These are phyloP conservation scores for Leishmania mexicana DNA, from an alignment of 208 protist species.

Conservation along the genomic window DNA sequence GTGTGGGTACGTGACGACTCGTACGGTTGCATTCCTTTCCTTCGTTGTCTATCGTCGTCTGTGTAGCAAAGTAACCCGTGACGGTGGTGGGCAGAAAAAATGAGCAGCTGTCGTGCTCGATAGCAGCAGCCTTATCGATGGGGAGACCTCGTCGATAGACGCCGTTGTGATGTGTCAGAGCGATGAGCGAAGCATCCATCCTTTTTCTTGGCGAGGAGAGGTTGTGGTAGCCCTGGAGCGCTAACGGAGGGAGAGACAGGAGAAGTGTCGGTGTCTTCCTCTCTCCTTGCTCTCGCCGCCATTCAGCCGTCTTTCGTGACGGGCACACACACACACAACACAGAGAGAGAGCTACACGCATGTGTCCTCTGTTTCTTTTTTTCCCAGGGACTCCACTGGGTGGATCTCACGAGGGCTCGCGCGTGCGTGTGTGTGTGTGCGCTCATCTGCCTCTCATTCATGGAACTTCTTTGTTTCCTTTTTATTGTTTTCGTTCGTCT, in stretches of 20 bases:
- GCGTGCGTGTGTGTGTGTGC: slow-evolving; percentile 1
- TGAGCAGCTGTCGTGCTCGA: background rate
- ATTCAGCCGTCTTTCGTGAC: background rate
- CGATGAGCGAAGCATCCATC: background rate
- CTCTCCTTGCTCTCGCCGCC: background rate
- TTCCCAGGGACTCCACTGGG: background rate
- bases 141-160: background rate
- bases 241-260: too few relatives aligned
- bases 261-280: background rate
- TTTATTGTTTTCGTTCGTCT: too few relatives aligned
- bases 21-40: background rate
- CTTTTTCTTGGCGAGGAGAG: background rate
- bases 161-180: background rate
- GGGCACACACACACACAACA: background rate
- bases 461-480: too few relatives aligned
- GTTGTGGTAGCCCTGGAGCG: too few relatives aligned
- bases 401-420: background rate
- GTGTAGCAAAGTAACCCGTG: background rate
- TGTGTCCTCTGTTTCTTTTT: background rate
- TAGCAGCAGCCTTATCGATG: background rate
- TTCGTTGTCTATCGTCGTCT: background rate
- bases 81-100: background rate
- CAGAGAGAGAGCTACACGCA: background rate
- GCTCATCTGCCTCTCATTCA: background rate
- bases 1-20: background rate